Evolutionary conservation across 1,284 basidiomycete genomes (phyloP).

Genomic region (Microbotryum intermedium): DNA sequence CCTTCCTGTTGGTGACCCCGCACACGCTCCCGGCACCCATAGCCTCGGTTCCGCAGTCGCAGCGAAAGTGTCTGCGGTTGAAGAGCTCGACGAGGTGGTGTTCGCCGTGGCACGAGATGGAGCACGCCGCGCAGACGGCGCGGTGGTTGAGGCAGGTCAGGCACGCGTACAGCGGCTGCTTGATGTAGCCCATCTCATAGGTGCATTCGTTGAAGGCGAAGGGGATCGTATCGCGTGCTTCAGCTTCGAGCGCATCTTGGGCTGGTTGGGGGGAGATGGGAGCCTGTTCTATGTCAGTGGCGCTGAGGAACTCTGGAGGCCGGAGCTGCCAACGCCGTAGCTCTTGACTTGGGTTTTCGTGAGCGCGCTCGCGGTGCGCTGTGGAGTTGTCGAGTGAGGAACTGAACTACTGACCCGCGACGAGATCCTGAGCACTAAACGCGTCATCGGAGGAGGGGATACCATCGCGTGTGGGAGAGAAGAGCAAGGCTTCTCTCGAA

Average conservation of each 20-base stretch:
- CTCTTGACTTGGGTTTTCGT: background rate
- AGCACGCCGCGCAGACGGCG: conserved; percentile 42
- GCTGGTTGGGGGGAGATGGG: conserved; percentile 10
- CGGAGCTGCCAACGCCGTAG: background rate
- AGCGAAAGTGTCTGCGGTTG: conserved; percentile 30
- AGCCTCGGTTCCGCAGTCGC: conserved; percentile 32
- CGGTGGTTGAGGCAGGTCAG: conserved; percentile 31
- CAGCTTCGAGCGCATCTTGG: conserved; percentile 38
- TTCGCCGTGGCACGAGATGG: conserved; percentile 39
- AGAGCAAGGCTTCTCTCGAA: conserved; percentile 13
- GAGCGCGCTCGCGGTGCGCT: background rate
- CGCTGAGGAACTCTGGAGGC: background rate
- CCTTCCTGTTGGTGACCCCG: conserved; percentile 18
- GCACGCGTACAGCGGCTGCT: conserved; percentile 40
- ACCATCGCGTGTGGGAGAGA: conserved; percentile 26
- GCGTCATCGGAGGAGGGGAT: conserved; percentile 20
- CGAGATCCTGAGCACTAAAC: background rate
- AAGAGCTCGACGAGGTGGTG: conserved; percentile 35
- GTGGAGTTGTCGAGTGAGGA: conserved; percentile 9
- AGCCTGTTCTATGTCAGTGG: background rate
- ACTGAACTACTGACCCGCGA: background rate
- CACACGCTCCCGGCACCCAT: conserved; percentile 27
- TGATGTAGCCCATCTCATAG: conserved; percentile 36
- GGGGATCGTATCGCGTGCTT: conserved; percentile 40
- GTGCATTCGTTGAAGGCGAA: conserved; percentile 38